These are phyloP conservation scores for Quercus tomentella DNA, from an alignment of 331 rosid species.

Conservation along the genomic window DNA sequence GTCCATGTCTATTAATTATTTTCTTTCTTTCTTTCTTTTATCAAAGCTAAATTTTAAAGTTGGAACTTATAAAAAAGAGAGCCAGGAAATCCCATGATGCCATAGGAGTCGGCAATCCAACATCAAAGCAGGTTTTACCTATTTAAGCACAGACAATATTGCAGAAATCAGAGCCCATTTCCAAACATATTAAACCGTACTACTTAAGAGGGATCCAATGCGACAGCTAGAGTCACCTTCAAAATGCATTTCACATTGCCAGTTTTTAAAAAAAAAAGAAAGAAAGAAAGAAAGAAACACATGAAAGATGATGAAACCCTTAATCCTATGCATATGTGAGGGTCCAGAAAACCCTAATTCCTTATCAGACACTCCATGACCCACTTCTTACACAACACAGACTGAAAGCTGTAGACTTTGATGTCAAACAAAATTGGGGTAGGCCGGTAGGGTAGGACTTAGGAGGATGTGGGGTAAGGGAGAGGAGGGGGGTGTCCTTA, in stretches of 20 bases:
- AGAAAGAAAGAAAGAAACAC: background rate
- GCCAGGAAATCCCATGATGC: background rate
- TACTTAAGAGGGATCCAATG: conserved; percentile 30
- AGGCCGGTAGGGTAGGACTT: background rate
- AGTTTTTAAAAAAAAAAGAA: background rate
- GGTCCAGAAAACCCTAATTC: conserved; percentile 39
- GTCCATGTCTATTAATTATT: too few species aligned
- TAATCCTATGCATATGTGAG: conserved; percentile 23
- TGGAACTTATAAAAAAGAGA: background rate
- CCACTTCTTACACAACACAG: conserved; percentile 30
- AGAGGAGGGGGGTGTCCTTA: conserved; percentile 18
- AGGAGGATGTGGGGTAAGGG: conserved; percentile 24
- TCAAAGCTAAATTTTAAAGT: too few species aligned
- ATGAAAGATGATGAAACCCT: background rate
- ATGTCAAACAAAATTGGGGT: conserved; percentile 24
- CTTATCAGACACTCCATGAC: conserved; percentile 11
- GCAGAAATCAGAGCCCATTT: conserved; percentile 11
- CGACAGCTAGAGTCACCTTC: conserved; percentile 12
- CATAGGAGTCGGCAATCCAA: background rate
- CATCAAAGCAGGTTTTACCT: conserved; percentile 2
- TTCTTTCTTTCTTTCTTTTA: too few species aligned
- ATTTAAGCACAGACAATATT: conserved; percentile 18
- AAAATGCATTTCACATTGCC: background rate
- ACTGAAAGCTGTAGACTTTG: conserved; percentile 29
- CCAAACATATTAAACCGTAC: conserved; percentile 12